Evolutionary conservation across 2,329 filamentous ascomycete genomes (phyloP), one percentile per base, ranked within the genome.

Genomic region (Dactylellina haptotyla): DNA sequence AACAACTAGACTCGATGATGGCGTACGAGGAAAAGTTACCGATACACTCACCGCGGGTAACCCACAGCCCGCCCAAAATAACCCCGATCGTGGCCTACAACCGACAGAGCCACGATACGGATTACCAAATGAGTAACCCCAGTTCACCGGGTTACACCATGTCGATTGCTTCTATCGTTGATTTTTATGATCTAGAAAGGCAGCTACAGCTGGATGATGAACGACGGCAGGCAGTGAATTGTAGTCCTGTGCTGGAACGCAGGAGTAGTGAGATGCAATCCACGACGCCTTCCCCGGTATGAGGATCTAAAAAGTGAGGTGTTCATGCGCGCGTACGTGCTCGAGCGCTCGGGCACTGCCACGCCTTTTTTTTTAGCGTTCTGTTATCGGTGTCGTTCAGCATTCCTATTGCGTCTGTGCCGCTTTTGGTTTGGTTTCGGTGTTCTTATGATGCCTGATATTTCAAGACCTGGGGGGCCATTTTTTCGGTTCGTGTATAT

Each of bases 191-290:
- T 25, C 18, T 73, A 41, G 69, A 73, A 23, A 73, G 69, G 23
- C 69, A 73, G 53, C 28, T 73, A 25, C 69, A 73, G 16, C 26
- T 73, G n/a, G 69, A 73, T 26, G 69, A 73, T 25, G 69, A 73
- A 25, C 48, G 63, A 30, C 56, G 69, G n/a, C 69, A 73, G 54
- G 56, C 54, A 30, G 50, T 25, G 2, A 73, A 66, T 23, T 73
- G 69, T 25, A 73, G 69, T 34, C 69, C 69, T 26, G 69, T 73
- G 26, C 46, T 66, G 41, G 69, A 73, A 20, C 61, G 61, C 37
- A 54, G 46, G 48, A 66, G 69, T n/a, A 62, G 69, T 54, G 69
- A 73, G 48, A 12, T 28, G 23, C 61, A 66, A 34, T 28, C 12
- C 4, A 50, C 16, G 14, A 8, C 26, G 48, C 6, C 30, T 32